phyloP scores from a whole-genome alignment of 495 filamentous ascomycete genomes.

The Polyplosphaeria fusca region DNA sequence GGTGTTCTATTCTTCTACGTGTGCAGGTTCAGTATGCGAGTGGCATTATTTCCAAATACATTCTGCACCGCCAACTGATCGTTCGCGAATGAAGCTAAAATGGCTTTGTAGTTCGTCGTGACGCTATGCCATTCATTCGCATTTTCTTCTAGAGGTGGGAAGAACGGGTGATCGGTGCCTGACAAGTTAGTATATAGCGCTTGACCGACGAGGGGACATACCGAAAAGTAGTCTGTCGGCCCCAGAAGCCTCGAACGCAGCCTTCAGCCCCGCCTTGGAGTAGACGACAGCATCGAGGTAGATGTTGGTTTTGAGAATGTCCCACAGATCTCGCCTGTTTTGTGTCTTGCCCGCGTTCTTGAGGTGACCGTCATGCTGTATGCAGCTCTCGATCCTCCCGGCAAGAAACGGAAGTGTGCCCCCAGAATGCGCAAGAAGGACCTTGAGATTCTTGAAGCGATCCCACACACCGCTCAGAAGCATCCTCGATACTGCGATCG shows the following conservation, averaged over 20 bases:
- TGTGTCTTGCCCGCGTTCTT: conserved; percentile 50
- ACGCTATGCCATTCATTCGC: conserved; percentile 80
- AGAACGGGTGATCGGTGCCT: conserved; percentile 93
- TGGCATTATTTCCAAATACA: conserved; percentile 43
- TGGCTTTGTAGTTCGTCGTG: conserved; percentile 68
- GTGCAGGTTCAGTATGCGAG: conserved; percentile 34
- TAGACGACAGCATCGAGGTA: conserved; percentile 90
- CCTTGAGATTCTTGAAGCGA: conserved; percentile 61
- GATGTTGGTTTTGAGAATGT: conserved; percentile 79
- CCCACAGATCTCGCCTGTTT: conserved; percentile 64
- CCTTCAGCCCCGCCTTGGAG: conserved; percentile 66
- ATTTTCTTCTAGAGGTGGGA: conserved; percentile 68
- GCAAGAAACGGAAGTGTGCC: conserved; percentile 88
- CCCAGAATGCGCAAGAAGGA: conserved; percentile 84
- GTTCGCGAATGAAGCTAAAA: conserved; percentile 56
- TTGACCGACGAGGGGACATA: conserved; percentile 30
- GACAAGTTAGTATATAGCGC: not conserved
- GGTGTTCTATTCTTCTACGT: too few species aligned
- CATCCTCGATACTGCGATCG: conserved; percentile 87
- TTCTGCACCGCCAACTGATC: conserved; percentile 42
- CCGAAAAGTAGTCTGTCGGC: conserved; percentile 74
- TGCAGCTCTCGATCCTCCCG: conserved; percentile 83
- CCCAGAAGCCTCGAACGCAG: conserved; percentile 63
- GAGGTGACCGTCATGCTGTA: conserved; percentile 74
- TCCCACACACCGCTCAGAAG: conserved; percentile 82